Evolutionary conservation across 441 rosid genomes (phyloP).

Genomic region (Arabidopsis lyrata): DNA sequence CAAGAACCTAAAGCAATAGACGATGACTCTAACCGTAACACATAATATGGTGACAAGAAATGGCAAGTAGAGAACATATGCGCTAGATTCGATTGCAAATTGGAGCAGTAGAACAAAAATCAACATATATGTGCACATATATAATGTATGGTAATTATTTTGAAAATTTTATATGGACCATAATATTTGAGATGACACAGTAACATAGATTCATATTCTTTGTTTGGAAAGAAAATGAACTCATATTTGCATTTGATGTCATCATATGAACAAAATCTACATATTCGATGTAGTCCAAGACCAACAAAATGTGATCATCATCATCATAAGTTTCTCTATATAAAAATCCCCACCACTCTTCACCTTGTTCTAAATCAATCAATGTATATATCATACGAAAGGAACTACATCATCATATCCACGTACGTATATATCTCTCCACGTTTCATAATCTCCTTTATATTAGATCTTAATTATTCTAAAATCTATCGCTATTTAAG

Average conservation of each 20-base stretch:
- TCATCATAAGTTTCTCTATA: conserved; percentile 25
- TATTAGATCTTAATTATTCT: neutral
- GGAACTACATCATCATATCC: conserved; percentile 2
- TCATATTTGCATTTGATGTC: conserved; percentile 48
- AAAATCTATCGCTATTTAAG: neutral
- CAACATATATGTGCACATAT: conserved; percentile 10
- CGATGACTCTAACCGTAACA: conserved; percentile 40
- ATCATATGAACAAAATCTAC: conserved; percentile 38
- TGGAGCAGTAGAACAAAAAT: conserved; percentile 4
- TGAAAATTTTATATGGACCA: conserved; percentile 31
- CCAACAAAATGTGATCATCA: conserved; percentile 38
- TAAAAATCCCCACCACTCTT: conserved; percentile 27
- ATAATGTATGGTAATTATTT: conserved; percentile 12
- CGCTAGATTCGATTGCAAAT: conserved; percentile 28
- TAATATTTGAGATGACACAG: conserved; percentile 37
- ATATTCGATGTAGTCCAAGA: conserved; percentile 31
- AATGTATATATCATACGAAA: conserved; percentile 19
- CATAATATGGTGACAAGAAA: conserved; percentile 25
- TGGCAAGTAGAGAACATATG: conserved; percentile 33
- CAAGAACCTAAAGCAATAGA: conserved; percentile 28
- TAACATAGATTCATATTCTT: conserved; percentile 41
- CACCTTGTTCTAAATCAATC: conserved; percentile 4
- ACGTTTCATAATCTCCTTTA: neutral
- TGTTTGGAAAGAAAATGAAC: conserved; percentile 45
- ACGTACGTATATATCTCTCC: conserved; percentile 7